Evolutionary conservation across 2,329 filamentous ascomycete genomes (phyloP).

Genomic region (Venturia oleaginea): DNA sequence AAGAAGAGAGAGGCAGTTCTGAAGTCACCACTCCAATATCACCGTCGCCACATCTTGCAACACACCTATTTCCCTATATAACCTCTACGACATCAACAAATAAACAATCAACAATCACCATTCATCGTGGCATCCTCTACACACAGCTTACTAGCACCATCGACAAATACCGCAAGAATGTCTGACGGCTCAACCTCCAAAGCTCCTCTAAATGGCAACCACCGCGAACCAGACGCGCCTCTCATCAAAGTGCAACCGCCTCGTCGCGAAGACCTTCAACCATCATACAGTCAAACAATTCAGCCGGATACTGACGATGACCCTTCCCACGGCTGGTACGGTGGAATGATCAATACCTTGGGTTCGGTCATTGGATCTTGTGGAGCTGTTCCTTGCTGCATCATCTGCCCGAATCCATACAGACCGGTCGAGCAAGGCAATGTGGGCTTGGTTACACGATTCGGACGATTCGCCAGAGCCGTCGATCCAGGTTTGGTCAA

Average conservation of each 20-base stretch:
- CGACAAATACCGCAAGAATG: slow-evolving; percentile 4
- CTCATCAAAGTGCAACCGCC: slow-evolving; percentile 64
- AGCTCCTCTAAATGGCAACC: slow-evolving; percentile 18
- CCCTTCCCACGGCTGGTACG: slow-evolving; percentile 78
- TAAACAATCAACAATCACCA: background rate
- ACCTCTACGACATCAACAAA: background rate
- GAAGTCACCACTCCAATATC: background rate
- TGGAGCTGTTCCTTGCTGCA: slow-evolving; percentile 84
- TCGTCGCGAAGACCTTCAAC: slow-evolving; percentile 73
- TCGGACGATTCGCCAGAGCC: slow-evolving; percentile 87
- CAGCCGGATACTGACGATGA: slow-evolving; percentile 56
- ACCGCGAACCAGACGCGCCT: slow-evolving; percentile 20
- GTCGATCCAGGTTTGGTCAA: slow-evolving; percentile 96
- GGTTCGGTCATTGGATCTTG: slow-evolving; percentile 66
- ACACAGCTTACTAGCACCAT: slow-evolving; percentile 7
- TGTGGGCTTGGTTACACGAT: slow-evolving; percentile 91
- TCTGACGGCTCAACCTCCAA: slow-evolving; percentile 9
- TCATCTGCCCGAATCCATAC: slow-evolving; percentile 91
- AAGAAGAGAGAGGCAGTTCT: background rate
- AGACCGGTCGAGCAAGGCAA: slow-evolving; percentile 88
- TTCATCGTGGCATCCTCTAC: background rate
- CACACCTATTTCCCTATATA: background rate
- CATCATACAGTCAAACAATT: slow-evolving; percentile 63
- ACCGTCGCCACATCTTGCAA: background rate
- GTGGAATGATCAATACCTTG: slow-evolving; percentile 70